These are phyloP conservation scores for Rubus parviflorus DNA, from an alignment of 306 rosid genomes.

Conservation along the genomic window DNA sequence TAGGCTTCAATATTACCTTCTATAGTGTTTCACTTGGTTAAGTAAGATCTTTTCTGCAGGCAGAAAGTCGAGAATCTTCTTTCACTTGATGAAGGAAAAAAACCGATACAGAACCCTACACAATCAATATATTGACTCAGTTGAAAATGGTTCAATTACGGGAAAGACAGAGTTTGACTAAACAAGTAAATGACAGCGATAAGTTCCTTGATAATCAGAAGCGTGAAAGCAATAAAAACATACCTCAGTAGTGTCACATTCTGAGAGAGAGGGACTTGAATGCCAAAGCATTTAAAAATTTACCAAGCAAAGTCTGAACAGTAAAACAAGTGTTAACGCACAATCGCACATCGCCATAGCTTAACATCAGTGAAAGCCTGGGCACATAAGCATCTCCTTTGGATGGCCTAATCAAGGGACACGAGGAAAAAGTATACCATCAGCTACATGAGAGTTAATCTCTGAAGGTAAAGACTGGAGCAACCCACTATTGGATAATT, in stretches of 20 bases:
- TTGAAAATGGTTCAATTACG: too few relatives aligned
- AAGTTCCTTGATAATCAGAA: background rate
- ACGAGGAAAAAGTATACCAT: constrained; percentile 43
- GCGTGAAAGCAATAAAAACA: constrained; percentile 2
- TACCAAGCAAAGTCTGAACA: background rate
- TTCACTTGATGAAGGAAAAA: too few relatives aligned
- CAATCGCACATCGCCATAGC: background rate
- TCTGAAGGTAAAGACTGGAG: constrained; percentile 61
- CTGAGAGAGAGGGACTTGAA: background rate
- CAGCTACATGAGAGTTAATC: constrained; percentile 47
- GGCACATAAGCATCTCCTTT: background rate
- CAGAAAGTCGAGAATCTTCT: too few relatives aligned
- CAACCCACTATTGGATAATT: constrained; percentile 57
- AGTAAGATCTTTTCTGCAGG: too few relatives aligned
- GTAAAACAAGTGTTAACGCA: background rate
- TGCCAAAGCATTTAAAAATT: background rate
- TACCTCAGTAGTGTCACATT: constrained; percentile 18
- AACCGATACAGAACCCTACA: too few relatives aligned
- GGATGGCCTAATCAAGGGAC: constrained; percentile 31
- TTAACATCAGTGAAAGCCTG: background rate
- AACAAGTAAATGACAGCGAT: background rate
- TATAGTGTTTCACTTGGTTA: too few relatives aligned
- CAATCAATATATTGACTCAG: too few relatives aligned
- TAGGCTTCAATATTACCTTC: too few relatives aligned
- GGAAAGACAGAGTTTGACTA: too few relatives aligned